phyloP scores from a whole-genome alignment of 345 rosid genomes.

The Melaleuca quinquenervia region DNA sequence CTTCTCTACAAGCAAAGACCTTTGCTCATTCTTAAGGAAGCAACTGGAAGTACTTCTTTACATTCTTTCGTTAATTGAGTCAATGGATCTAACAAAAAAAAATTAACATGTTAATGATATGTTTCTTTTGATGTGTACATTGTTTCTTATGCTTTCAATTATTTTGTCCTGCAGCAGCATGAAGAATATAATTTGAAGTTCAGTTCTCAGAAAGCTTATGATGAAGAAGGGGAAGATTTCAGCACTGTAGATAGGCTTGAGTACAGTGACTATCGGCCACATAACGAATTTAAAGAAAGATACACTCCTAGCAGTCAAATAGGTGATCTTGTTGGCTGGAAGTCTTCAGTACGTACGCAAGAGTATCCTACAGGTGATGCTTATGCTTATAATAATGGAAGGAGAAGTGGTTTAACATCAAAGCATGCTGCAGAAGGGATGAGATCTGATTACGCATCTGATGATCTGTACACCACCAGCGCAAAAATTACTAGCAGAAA shows the following conservation, averaged over 20 bases:
- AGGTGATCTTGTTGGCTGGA: constrained; percentile 21
- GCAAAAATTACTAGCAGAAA: constrained; percentile 17
- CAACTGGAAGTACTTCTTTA: background rate
- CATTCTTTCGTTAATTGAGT: background rate
- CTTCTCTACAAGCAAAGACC: background rate
- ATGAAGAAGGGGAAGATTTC: constrained; percentile 24
- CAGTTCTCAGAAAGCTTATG: constrained; percentile 24
- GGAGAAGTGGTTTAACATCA: constrained; percentile 23
- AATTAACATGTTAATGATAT: background rate
- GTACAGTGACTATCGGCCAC: constrained; percentile 24
- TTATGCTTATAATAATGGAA: constrained; percentile 17
- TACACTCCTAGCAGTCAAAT: constrained; percentile 21
- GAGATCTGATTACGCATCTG: constrained; percentile 24
- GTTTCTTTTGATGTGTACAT: background rate
- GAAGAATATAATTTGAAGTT: constrained; percentile 29
- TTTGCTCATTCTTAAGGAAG: background rate
- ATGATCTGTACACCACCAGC: constrained; percentile 16
- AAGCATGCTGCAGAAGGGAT: constrained; percentile 33
- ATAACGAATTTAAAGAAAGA: constrained; percentile 24
- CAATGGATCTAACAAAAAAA: background rate
- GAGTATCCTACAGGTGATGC: constrained; percentile 34
- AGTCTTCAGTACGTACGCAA: constrained; percentile 19
- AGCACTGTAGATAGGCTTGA: constrained; percentile 25
- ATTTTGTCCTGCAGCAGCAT: constrained; percentile 28
- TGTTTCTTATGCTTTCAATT: background rate